Conservation (phyloP, 2,329 filamentous ascomycete species). For the Phialophora macrospora region DNA sequence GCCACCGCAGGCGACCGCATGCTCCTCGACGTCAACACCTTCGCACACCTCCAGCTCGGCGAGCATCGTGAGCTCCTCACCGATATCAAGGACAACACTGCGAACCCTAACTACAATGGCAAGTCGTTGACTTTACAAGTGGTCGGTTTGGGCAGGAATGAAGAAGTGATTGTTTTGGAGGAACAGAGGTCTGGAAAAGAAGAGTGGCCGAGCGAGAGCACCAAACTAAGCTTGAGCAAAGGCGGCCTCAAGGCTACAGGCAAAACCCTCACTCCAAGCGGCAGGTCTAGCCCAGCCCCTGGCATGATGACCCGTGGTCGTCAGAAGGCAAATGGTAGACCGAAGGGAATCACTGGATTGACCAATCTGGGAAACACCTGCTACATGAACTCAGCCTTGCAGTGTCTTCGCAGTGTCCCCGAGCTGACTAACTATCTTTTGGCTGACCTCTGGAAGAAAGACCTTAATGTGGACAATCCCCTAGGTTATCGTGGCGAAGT, state of each 20-base stretch:
- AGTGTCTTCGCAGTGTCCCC: conserved; percentile 91
- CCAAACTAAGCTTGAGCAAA: conserved; percentile 26
- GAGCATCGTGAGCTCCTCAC: conserved; percentile 65
- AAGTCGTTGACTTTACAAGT: conserved; percentile 64
- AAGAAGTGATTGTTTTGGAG: conserved; percentile 81
- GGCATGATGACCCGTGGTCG: conserved; percentile 72
- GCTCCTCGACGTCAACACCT: conserved; percentile 66
- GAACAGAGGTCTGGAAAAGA: conserved; percentile 61
- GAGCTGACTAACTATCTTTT: conserved; percentile 93
- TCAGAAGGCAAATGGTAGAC: conserved; percentile 69
- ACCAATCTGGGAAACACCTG: conserved; percentile 95
- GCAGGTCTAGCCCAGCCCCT: conserved; percentile 71
- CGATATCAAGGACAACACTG: conserved; percentile 70
- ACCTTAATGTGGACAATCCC: conserved; percentile 84
- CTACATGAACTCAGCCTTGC: conserved; percentile 98
- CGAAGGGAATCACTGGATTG: conserved; percentile 78
- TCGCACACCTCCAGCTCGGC: conserved; percentile 66
- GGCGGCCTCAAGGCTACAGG: conserved; percentile 44
- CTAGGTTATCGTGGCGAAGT: conserved; percentile 85
- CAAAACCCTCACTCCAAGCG: conserved; percentile 56
- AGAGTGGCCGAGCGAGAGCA: conserved; percentile 32
- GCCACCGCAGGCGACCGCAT: conserved; percentile 55
- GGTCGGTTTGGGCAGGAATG: conserved; percentile 71
- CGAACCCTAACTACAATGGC: conserved; percentile 78
- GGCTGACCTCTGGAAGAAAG: conserved; percentile 70